Evolutionary conservation across 495 filamentous ascomycete genomes (phyloP).

Genomic region (Hypoxylon fragiforme): DNA sequence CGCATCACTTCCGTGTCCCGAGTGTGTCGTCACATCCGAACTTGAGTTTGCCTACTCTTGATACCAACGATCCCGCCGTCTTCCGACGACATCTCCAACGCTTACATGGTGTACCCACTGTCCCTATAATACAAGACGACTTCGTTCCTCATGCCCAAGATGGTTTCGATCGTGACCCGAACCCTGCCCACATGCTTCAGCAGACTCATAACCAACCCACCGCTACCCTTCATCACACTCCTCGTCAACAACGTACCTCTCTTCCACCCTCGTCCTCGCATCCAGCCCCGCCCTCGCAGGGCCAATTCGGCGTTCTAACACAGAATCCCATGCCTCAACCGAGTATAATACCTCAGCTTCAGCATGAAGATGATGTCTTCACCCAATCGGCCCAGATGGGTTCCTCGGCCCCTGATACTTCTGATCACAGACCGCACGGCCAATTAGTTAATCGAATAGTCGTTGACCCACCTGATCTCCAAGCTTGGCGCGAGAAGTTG

Average conservation of each 20-base stretch:
- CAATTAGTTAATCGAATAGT: slow-evolving; percentile 61
- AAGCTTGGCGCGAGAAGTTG: slow-evolving; percentile 72
- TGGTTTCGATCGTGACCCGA: slow-evolving; percentile 31
- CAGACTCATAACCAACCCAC: slow-evolving; percentile 33
- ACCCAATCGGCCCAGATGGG: slow-evolving; percentile 23
- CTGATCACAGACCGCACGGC: slow-evolving; percentile 54
- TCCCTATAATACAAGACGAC: slow-evolving; percentile 41
- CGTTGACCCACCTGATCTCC: slow-evolving; percentile 68
- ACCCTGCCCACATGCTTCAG: slow-evolving; percentile 34
- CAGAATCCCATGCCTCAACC: slow-evolving; percentile 44
- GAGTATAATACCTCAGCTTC: slow-evolving; percentile 42
- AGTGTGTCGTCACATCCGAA: slow-evolving; percentile 44
- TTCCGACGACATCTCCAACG: slow-evolving; percentile 47
- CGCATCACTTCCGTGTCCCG: slow-evolving; percentile 32
- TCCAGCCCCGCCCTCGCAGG: slow-evolving; percentile 28
- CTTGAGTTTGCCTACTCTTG: slow-evolving; percentile 43
- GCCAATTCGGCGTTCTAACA: slow-evolving; percentile 53
- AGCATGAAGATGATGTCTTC: slow-evolving; percentile 38
- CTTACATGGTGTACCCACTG: slow-evolving; percentile 41
- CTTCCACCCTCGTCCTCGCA: slow-evolving; percentile 37
- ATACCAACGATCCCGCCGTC: slow-evolving; percentile 35
- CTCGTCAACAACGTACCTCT: slow-evolving; percentile 40
- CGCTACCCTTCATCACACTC: slow-evolving; percentile 38
- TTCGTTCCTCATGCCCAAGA: slow-evolving; percentile 43
- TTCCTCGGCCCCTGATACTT: slow-evolving; percentile 34